Conservation (phyloP, 2,329 filamentous ascomycete genomes). For the Aureobasidium leucospermi region DNA sequence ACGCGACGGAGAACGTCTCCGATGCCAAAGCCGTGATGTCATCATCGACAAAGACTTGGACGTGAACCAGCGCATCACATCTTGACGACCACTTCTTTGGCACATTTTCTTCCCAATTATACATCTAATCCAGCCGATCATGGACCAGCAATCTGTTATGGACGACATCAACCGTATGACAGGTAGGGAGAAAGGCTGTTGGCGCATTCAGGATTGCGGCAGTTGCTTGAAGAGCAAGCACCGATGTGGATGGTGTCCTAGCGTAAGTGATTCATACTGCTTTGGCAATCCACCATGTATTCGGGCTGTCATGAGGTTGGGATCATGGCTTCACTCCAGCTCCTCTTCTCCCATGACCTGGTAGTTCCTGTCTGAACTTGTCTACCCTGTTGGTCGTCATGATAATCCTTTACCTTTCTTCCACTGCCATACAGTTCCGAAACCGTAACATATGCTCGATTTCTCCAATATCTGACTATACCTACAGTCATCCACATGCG, state of each 20-base stretch:
- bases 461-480: background rate
- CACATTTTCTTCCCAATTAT: background rate
- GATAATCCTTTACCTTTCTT: too few relatives aligned
- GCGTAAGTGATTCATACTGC: constrained; percentile 22
- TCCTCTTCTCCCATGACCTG: too few relatives aligned
- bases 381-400: too few relatives aligned
- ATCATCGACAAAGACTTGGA: background rate
- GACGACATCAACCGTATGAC: background rate
- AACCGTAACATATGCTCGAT: too few relatives aligned
- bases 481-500: constrained; percentile 33
- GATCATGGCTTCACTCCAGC: too few relatives aligned
- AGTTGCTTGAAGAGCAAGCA: constrained; percentile 24
- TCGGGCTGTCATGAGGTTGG: too few relatives aligned
- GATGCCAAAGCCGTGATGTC: background rate
- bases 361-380: too few relatives aligned
- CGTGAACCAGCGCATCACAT: background rate
- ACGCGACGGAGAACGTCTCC: background rate
- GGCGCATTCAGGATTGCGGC: constrained; percentile 26
- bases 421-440: too few relatives aligned
- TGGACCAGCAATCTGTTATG: background rate
- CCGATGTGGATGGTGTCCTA: constrained; percentile 39
- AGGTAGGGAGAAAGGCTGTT: constrained; percentile 20
- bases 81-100: background rate
- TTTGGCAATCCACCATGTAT: too few relatives aligned
- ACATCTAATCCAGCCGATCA: background rate